Base-by-base conservation (phyloP, 441 rosid species). In the Bocquillonia castaneifolia region DNA sequence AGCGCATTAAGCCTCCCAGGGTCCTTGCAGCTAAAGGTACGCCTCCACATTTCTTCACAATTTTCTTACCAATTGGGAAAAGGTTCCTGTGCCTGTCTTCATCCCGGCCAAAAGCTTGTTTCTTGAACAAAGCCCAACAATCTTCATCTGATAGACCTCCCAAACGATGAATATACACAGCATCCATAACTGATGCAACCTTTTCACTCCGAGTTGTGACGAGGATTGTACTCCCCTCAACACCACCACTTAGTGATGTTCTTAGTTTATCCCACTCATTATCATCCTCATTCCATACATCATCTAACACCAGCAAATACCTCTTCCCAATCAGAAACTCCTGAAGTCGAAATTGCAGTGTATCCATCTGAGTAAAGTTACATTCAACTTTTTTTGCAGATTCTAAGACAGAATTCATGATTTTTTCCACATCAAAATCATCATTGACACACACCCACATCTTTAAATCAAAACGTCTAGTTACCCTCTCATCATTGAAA, bases 401-500 rank as follows among this genome's bases (percentile, higher is more conserved):
- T 39, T 51, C 34, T 13, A 50, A 5, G 1, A 64, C 15, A 32
- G 59, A 50, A 3, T 1, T 20, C 68, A 23, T 23, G 31, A 64
- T 64, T 10, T 14, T 64, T 17, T 64, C 32, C 20, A 39, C 59
- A 52, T 64, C 58, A 64, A 64, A 51, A 52, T 32, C 22, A 50
- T 52, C 47, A 52, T 52, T 50, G 2, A 64, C 48, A 36, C 44
- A 64, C 23, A n/a, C 57, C 58, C 67, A 48, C 2, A 50, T 31
- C 18, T 64, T 50, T 20, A 64, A 2, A 48, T 64, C 59, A 50
- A 64, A 64, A n/a, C 36, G 23, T 8, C 22, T 52, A 18, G 34
- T 13, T 36, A 64, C 32, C 68, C 50, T 64, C 36, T 23, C 68
- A 23, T 64, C 68, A 51, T 64, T 64, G 32, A 32, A 64, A 32